Evolutionary conservation across 495 filamentous ascomycete species (phyloP).

Genomic region (Pyrenula massariospora): DNA sequence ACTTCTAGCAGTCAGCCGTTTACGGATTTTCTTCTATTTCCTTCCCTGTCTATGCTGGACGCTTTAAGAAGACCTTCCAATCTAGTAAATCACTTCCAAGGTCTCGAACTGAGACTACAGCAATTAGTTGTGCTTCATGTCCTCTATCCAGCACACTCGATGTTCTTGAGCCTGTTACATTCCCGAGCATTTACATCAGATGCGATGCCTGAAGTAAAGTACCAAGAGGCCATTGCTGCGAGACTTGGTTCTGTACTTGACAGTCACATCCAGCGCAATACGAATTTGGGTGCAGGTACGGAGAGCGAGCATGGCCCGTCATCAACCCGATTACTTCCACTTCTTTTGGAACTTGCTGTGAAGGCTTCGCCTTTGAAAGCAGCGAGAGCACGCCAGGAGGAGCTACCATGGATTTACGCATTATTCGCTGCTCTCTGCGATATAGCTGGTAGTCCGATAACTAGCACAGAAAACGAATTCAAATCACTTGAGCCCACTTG

Average conservation of each 20-base stretch:
- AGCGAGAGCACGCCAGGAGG: conserved; percentile 39
- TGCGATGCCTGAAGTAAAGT: not conserved
- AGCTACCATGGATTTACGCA: conserved; percentile 54
- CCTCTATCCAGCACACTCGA: conserved; percentile 50
- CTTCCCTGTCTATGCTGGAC: not conserved
- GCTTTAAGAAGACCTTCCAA: not conserved
- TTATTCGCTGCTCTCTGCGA: conserved; percentile 44
- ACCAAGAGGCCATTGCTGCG: not conserved
- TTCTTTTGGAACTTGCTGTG: conserved; percentile 46
- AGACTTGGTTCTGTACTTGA: not conserved
- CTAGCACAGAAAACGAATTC: not conserved
- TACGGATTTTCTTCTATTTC: not conserved
- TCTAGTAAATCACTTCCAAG: not conserved
- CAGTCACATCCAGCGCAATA: not conserved
- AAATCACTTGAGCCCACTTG: conserved; percentile 23
- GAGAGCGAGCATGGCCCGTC: too few relatives aligned
- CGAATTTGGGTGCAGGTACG: too few relatives aligned
- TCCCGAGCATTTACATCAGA: conserved; percentile 15
- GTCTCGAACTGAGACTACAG: not conserved
- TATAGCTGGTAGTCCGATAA: conserved; percentile 1
- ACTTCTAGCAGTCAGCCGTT: not conserved
- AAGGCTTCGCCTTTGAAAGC: conserved; percentile 39
- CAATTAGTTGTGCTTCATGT: conserved; percentile 43
- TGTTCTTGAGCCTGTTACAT: conserved; percentile 34
- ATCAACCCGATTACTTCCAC: not conserved